Evolutionary conservation across 345 rosid genomes (phyloP), one percentile per base, ranked within the genome.

Genomic region (Theobroma cacao): DNA sequence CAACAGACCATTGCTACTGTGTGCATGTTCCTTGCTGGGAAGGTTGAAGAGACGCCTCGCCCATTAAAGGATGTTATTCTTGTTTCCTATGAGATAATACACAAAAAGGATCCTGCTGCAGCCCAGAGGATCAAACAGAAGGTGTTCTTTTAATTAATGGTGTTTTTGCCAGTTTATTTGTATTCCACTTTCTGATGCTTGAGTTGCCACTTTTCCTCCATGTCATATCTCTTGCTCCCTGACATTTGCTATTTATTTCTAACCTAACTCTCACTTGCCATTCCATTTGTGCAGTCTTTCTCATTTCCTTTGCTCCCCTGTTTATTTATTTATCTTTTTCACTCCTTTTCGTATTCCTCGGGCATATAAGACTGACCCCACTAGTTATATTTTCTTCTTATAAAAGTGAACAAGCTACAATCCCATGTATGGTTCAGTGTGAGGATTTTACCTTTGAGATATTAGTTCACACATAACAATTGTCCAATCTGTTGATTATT

Each of bases 11-110:
- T 94, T 64, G 99, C 97, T 45, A 94, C 98, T 15, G 97, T 92
- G 55, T 96, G 99, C 85, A 94, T 94, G 99, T 96, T 96, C 83
- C 97, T 94, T 72, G 97, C 99, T 52, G 99, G 97, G 84, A 96
- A 94, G 86, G 99, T 96, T 55, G 98, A 96, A 79, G 99, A 94
- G 91, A 96, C 99, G 80, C 97, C 99, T 36, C 95, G 98, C 75
- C 98, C 97, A 13, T 75, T 92, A 64, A 94, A 92, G 84, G 97
- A 91, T 87, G 98, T 96, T 77, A 96, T 96, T 79, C 87, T 94
- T 77, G 97, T 94, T 79, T 96, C 97, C 30, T 96, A 92, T 84
- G 99, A 94, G 82, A 94, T 96, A 58, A 91, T 96, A 43, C 91
- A 96, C 78, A 96, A 96, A 84, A 91, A 94, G 86, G 98, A 96